Evolutionary conservation across 2,329 filamentous ascomycete species (phyloP).

Genomic region (Monosporascus sp.): DNA sequence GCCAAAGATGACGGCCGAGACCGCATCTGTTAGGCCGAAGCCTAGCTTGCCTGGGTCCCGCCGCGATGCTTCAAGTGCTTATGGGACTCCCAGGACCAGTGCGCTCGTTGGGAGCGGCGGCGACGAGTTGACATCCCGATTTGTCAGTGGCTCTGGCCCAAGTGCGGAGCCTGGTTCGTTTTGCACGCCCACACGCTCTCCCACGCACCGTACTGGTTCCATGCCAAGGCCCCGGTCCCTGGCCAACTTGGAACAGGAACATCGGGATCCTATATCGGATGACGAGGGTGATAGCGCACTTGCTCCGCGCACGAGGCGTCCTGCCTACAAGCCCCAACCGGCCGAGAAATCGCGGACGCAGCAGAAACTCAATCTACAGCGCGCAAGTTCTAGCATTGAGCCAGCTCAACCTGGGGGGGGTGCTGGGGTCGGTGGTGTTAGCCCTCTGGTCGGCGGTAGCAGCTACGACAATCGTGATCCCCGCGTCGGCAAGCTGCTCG

Average conservation of each 20-base stretch:
- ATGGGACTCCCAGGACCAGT: constrained; percentile 29
- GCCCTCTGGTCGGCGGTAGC: constrained; percentile 46
- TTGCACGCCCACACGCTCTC: constrained; percentile 33
- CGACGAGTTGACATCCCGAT: constrained; percentile 53
- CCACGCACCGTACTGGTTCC: constrained; percentile 27
- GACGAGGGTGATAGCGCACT: constrained; percentile 41
- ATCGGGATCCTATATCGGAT: constrained; percentile 24
- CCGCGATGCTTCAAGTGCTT: constrained; percentile 35
- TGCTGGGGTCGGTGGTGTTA: constrained; percentile 36
- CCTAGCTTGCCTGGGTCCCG: constrained; percentile 32
- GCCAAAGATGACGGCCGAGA: constrained; percentile 61
- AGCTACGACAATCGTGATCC: constrained; percentile 59
- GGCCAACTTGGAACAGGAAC: constrained; percentile 29
- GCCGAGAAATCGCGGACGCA: constrained; percentile 63
- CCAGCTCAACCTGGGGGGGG: constrained; percentile 45
- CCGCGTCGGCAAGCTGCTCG: constrained; percentile 59
- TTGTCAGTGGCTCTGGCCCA: constrained; percentile 49
- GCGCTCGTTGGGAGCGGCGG: constrained; percentile 34
- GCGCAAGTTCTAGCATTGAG: constrained; percentile 68
- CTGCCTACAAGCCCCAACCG: constrained; percentile 34
- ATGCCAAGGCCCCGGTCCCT: constrained; percentile 39
- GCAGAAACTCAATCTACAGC: constrained; percentile 70
- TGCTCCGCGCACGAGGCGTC: constrained; percentile 38
- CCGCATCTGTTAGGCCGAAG: constrained; percentile 41
- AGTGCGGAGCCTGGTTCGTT: constrained; percentile 48